Base-by-base conservation (phyloP, 495 filamentous ascomycete species). In the Penicillium antarcticum region DNA sequence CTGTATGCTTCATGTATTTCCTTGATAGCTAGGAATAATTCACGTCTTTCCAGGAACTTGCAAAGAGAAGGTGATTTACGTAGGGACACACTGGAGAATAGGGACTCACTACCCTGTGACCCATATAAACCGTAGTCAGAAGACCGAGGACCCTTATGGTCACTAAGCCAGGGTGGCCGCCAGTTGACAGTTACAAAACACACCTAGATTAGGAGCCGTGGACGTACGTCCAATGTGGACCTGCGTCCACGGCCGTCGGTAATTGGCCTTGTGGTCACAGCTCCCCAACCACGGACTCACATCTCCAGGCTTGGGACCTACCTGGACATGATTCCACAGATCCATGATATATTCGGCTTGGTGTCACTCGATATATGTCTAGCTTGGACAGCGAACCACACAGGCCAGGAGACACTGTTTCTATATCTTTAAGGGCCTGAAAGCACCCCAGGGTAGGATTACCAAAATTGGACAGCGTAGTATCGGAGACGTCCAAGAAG, bases 141-240 rank as follows among this genome's bases (percentile, higher is more conserved):
- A 43, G 41, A 43, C 41, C 26, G 14, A 32, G 14, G 24, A 13
- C 41, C 24, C 26, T 19, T 43, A 19, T 19, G 26, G 41, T 32
- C 5, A 43, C 26, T 32, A 43, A 43, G 41, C 26, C 16, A 32
- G 14, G 26, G 26, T 45, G 18, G 45, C 34, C 45, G 34, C 23
- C 3, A 38, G 45, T 48, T 48, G 23, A 38, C 34, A 17, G 45
- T 4, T 39, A 0, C 2, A 48, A 48, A 48, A 34, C 45, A 19
- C 14, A 37, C 19, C 21, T 48, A 13, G 45, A 48, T 10, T 37
- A 14, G 44, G 18, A 38, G 45, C 34, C 10, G 45, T 48, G 34
- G 34, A 48, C 45, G 19, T 48, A 47, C 18, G 33, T 37, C 44
- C 12, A 47, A 47, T 11, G 18, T 47, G 42, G 42, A 44, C 9